phyloP scores from a whole-genome alignment of 2,329 filamentous ascomycete genomes.

The Alternaria incomplexa region DNA sequence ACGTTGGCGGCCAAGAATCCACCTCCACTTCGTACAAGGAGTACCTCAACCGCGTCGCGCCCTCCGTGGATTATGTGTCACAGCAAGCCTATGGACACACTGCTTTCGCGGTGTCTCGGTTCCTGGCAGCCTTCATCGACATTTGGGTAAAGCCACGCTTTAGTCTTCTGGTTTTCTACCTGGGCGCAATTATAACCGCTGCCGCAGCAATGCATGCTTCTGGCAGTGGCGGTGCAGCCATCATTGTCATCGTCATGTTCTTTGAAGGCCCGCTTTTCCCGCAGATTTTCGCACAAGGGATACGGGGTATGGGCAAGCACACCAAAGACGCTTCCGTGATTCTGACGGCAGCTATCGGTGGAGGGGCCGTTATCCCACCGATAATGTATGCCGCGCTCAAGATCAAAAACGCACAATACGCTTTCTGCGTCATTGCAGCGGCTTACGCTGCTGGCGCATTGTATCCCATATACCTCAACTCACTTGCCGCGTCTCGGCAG shows the following conservation, averaged over 20 bases:
- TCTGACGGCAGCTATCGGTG: conserved; percentile 61
- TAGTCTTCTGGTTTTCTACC: conserved; percentile 61
- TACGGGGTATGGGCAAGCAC: conserved; percentile 64
- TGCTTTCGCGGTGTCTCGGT: conserved; percentile 64
- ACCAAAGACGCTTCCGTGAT: conserved; percentile 63
- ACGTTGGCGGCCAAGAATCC: conserved; percentile 66
- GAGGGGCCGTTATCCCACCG: conserved; percentile 62
- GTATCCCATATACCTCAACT: conserved; percentile 62
- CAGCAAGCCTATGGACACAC: conserved; percentile 63
- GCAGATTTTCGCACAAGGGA: conserved; percentile 63
- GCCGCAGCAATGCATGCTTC: conserved; percentile 57
- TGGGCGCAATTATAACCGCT: conserved; percentile 60
- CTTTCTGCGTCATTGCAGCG: conserved; percentile 61
- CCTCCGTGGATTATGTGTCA: conserved; percentile 46
- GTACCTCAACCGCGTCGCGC: conserved; percentile 52
- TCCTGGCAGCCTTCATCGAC: conserved; percentile 60
- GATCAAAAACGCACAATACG: conserved; percentile 52
- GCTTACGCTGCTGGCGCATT: conserved; percentile 58
- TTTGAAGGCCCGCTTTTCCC: conserved; percentile 67
- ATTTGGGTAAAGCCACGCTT: conserved; percentile 64
- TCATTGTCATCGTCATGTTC: conserved; percentile 61
- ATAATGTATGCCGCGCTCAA: conserved; percentile 57
- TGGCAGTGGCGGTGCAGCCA: conserved; percentile 52
- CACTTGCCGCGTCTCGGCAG: conserved; percentile 54
- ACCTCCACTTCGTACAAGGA: conserved; percentile 56